phyloP scores from a whole-genome alignment of 78 protist genomes.

The Dictyostelium purpureum region DNA sequence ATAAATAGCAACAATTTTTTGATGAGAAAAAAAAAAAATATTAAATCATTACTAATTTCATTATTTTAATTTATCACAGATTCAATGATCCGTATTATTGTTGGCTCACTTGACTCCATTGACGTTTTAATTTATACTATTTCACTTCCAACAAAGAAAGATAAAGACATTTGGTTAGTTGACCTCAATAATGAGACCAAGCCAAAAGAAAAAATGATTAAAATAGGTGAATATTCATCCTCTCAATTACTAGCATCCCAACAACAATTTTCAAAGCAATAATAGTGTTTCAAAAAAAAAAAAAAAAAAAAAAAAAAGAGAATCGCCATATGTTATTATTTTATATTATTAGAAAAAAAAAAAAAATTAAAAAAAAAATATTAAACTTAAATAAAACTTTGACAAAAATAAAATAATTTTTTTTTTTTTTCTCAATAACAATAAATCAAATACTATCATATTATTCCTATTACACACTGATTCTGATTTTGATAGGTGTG shows the following conservation, averaged over 20 bases:
- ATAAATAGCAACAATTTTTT: too few species aligned
- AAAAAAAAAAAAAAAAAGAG: background rate
- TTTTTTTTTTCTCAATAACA: too few species aligned
- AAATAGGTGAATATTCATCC: background rate
- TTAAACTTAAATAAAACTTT: too few species aligned
- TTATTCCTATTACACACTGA: too few species aligned
- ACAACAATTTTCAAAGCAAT: background rate
- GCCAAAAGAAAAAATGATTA: background rate
- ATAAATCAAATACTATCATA: too few species aligned
- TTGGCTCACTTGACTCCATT: slow-evolving; percentile 28
- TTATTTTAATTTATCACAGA: background rate
- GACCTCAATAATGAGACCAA: background rate
- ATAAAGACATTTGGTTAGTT: slow-evolving; percentile 26
- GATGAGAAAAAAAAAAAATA: too few species aligned
- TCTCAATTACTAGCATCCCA: slow-evolving; percentile 7
- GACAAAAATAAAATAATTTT: too few species aligned
- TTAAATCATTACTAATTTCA: background rate
- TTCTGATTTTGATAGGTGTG: too few species aligned
- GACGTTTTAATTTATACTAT: slow-evolving; percentile 65
- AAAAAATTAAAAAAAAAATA: background rate
- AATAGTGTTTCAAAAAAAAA: background rate
- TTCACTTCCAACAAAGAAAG: slow-evolving; percentile 38
- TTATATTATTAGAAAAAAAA: too few species aligned
- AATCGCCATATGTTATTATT: background rate
- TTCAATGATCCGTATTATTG: slow-evolving; percentile 58